phyloP scores from a whole-genome alignment of 2,329 filamentous ascomycete genomes.

The Neocucurbitaria cava region DNA sequence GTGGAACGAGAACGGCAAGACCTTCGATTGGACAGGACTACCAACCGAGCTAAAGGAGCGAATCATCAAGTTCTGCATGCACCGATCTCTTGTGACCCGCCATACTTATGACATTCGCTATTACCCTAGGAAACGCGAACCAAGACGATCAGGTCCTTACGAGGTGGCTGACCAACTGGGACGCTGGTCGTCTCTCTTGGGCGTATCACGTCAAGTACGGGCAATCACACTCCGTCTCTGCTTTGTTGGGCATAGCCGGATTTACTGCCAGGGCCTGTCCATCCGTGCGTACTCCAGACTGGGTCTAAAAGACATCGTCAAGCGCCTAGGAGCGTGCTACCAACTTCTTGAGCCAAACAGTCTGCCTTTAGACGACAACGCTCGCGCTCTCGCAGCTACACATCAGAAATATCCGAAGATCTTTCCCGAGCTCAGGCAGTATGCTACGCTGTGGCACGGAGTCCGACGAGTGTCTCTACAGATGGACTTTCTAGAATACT shows the following conservation, averaged over 20 bases:
- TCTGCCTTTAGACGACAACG: slow-evolving; percentile 8
- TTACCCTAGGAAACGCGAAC: background rate
- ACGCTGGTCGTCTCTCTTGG: slow-evolving; percentile 20
- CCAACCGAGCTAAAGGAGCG: slow-evolving; percentile 37
- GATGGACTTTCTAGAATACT: slow-evolving; percentile 22
- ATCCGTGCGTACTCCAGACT: background rate
- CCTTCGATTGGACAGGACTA: slow-evolving; percentile 32
- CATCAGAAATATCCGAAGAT: slow-evolving; percentile 28
- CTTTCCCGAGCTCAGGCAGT: slow-evolving; percentile 31
- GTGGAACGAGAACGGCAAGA: slow-evolving; percentile 32
- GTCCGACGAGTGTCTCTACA: slow-evolving; percentile 30
- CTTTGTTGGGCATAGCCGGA: slow-evolving; percentile 21
- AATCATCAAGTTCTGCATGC: slow-evolving; percentile 29
- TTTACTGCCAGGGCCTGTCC: slow-evolving; percentile 9
- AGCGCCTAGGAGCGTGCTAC: slow-evolving; percentile 17
- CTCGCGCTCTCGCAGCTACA: slow-evolving; percentile 4
- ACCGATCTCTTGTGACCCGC: background rate
- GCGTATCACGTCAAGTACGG: slow-evolving; percentile 33
- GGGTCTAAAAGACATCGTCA: slow-evolving; percentile 10
- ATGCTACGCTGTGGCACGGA: slow-evolving; percentile 32
- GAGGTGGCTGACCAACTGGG: slow-evolving; percentile 29
- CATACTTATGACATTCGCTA: too few relatives aligned
- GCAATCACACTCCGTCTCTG: slow-evolving; percentile 28
- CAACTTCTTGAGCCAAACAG: slow-evolving; percentile 20
- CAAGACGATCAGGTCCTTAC: background rate